phyloP scores from a whole-genome alignment of 2,329 filamentous ascomycete genomes.

The Colletotrichum spinosum region DNA sequence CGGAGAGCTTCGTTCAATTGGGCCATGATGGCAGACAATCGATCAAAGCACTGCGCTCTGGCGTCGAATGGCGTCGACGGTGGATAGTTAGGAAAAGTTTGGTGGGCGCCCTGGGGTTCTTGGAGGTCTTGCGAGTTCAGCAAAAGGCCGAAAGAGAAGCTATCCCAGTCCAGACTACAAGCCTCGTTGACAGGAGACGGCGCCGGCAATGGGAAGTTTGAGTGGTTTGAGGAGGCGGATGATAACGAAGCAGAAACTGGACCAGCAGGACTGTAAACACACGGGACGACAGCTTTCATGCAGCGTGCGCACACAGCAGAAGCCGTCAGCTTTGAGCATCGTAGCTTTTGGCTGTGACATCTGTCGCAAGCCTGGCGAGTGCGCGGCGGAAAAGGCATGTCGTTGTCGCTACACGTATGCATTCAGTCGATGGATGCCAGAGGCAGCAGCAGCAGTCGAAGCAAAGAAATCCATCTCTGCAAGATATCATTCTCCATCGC shows the following conservation, averaged over 20 bases:
- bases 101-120: background rate
- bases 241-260: conserved; percentile 38
- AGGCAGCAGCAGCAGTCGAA: too few relatives aligned
- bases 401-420: conserved; percentile 34
- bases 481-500: too few relatives aligned
- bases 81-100: background rate
- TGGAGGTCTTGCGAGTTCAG: background rate
- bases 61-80: background rate
- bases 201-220: conserved; percentile 6
- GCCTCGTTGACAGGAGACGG: background rate
- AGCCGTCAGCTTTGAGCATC: conserved; percentile 54
- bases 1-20: conserved; percentile 16
- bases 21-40: conserved; percentile 9
- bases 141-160: conserved; percentile 23
- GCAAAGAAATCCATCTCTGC: too few relatives aligned
- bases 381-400: conserved; percentile 21
- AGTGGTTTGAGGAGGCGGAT: conserved; percentile 41
- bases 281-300: conserved; percentile 52
- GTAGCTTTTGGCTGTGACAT: conserved; percentile 60
- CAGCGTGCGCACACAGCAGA: conserved; percentile 54
- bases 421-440: too few relatives aligned
- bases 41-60: conserved; percentile 14
- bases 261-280: conserved; percentile 55
- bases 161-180: conserved; percentile 9
- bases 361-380: conserved; percentile 53